A percentile compares a stretch with the other conserved stretches of the same genome.
phyloP scores from a whole-genome alignment of 1,284 basidiomycete species.

The Ceratobasidium theobromae region DNA sequence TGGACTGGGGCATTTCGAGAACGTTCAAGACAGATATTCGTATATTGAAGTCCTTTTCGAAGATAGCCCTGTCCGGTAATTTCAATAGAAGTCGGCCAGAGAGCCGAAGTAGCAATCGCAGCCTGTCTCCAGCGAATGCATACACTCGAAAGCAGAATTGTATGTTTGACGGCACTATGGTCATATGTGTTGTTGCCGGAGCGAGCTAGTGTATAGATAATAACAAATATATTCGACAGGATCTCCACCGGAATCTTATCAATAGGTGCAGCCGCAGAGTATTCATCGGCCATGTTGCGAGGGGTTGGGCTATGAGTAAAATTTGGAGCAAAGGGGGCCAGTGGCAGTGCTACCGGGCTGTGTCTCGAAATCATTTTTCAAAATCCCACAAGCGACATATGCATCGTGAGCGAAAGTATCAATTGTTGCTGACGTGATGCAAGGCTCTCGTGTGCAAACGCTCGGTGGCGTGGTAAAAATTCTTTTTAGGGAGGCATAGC shows the following conservation, averaged over 20 bases:
- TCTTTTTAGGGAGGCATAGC: too few species aligned
- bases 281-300: neutral
- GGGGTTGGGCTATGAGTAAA: neutral
- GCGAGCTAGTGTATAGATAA: neutral
- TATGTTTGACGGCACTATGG: neutral
- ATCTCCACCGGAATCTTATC: constrained; percentile 3
- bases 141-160: neutral
- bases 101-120: neutral
- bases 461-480: too few species aligned
- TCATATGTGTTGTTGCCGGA: neutral
- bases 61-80: neutral
- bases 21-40: neutral
- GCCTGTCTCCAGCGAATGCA: constrained; percentile 14
- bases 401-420: too few species aligned
- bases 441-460: too few species aligned
- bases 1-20: neutral
- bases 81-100: constrained; percentile 7
- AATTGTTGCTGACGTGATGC: too few species aligned
- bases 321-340: too few species aligned
- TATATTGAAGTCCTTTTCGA: neutral
- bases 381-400: neutral
- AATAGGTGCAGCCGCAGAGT: neutral
- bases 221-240: constrained; percentile 8
- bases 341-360: too few species aligned
- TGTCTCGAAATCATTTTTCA: too few species aligned